Evolutionary conservation across 2,329 filamentous ascomycete species (phyloP), one percentile per base, ranked within the genome.

Genomic region (Aspergillus phoenicis): DNA sequence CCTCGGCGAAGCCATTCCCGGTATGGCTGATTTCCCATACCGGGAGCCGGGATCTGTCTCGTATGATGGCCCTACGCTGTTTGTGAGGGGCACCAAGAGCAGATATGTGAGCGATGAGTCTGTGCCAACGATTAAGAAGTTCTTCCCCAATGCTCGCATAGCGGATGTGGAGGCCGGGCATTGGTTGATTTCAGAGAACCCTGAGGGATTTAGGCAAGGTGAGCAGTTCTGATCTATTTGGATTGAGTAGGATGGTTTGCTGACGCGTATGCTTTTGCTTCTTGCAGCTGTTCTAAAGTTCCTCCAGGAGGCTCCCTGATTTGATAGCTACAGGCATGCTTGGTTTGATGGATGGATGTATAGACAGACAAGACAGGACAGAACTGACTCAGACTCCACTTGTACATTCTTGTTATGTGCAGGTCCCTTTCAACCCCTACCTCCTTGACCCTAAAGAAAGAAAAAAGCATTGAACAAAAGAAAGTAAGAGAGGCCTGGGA

Each of bases 11-110:
- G 83, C 87, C 0, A 80, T 99, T 43, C 85, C 87, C 67, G 82
- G 91, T 65, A 86, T 98, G 80, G 92, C 91, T 1, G 91, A 96
- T 68, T 99, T 99, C 71, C 94, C 95, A 0, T 97, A 89, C 80
- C 89, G 85, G 66, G 83, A 92, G 68, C 88, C 93, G 0, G 83
- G 85, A n/a, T 77, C 83, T 64, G 78, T 81, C 36, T 83, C 88
- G 26, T 98, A 91, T 71, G 83, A 87, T 67, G 93, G 92, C 64
- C 91, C 88, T 0, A 89, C 92, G 13, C 81, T 98, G 22, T 92
- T 98, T 67, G 84, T 98, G 6, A 68, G 78, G 11, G 78, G 78
- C 5, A 78, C 76, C 1, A 75, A 69, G 56, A 79, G 76, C 39
- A 68, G 63, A 28, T 80, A 80, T 65, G 75, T 80, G 8, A 69